These are phyloP conservation scores for Aureobasidium sp. DNA, from an alignment of 2,329 filamentous ascomycete species.

Conservation along the genomic window DNA sequence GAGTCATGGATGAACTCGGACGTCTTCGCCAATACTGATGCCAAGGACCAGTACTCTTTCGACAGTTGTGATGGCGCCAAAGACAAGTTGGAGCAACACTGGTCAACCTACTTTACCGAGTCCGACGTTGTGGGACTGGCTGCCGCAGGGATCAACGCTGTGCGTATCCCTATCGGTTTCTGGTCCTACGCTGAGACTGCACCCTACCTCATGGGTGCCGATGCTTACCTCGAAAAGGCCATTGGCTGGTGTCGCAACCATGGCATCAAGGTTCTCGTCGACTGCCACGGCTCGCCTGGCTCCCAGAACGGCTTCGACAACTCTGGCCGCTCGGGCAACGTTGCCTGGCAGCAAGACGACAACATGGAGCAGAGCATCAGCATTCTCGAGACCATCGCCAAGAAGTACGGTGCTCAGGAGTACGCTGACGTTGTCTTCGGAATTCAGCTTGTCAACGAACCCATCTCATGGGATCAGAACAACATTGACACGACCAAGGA, in stretches of 20 bases:
- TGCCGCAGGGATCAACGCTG: slow-evolving; percentile 32
- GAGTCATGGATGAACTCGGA: slow-evolving; percentile 32
- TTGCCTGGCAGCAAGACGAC: slow-evolving; percentile 17
- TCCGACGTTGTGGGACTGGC: slow-evolving; percentile 37
- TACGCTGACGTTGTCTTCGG: slow-evolving; percentile 38
- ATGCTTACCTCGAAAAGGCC: slow-evolving; percentile 38
- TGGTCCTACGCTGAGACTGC: slow-evolving; percentile 44
- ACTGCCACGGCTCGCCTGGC: slow-evolving; percentile 81
- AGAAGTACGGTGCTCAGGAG: slow-evolving; percentile 33
- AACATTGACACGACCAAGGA: slow-evolving; percentile 29
- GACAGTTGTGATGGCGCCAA: slow-evolving; percentile 31
- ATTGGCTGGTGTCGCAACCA: slow-evolving; percentile 22
- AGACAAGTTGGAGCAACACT: slow-evolving; percentile 29
- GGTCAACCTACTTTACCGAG: slow-evolving; percentile 35
- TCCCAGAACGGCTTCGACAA: slow-evolving; percentile 22
- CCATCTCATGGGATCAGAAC: slow-evolving; percentile 32
- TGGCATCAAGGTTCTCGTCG: slow-evolving; percentile 44
- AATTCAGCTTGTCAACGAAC: slow-evolving; percentile 41
- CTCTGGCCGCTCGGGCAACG: slow-evolving; percentile 18
- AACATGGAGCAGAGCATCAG: slow-evolving; percentile 30
- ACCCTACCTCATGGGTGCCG: slow-evolving; percentile 41
- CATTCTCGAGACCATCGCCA: slow-evolving; percentile 34
- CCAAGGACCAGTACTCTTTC: slow-evolving; percentile 34
- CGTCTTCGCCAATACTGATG: slow-evolving; percentile 29
- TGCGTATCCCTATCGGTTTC: slow-evolving; percentile 49